phyloP scores from a whole-genome alignment of 805 yeast species.

The Candida morakotiae region DNA sequence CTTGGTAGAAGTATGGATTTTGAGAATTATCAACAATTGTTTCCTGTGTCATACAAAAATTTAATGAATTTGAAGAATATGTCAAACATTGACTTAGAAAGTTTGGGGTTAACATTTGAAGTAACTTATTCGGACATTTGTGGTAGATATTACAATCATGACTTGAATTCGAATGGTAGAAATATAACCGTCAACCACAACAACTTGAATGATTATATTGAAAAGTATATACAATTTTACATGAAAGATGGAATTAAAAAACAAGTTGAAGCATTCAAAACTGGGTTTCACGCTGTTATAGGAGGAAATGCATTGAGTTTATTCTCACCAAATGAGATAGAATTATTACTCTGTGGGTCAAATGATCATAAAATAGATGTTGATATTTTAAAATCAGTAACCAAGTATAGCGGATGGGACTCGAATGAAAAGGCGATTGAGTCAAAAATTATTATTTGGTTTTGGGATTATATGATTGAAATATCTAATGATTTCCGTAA shows the following conservation, averaged over 20 bases:
- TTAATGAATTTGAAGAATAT: conserved; percentile 25
- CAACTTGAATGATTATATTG: conserved; percentile 60
- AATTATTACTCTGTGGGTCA: conserved; percentile 72
- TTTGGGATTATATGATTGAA: conserved; percentile 73
- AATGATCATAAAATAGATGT: conserved; percentile 65
- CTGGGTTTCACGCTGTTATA: conserved; percentile 72
- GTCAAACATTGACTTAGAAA: conserved; percentile 28
- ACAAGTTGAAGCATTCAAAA: conserved; percentile 55
- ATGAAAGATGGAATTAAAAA: conserved; percentile 49
- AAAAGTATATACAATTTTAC: conserved; percentile 57
- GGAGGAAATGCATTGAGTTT: conserved; percentile 78
- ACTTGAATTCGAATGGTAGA: conserved; percentile 59
- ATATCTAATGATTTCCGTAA: conserved; percentile 49
- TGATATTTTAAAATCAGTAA: conserved; percentile 61
- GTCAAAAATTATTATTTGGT: conserved; percentile 61
- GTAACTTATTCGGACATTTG: conserved; percentile 50
- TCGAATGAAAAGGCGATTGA: conserved; percentile 33
- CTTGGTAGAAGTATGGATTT: conserved; percentile 51
- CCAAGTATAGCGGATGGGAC: conserved; percentile 68
- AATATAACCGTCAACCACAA: conserved; percentile 49
- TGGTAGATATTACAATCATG: conserved; percentile 41
- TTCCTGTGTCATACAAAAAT: conserved; percentile 56
- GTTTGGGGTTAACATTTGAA: conserved; percentile 56
- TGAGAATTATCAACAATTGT: conserved; percentile 63
- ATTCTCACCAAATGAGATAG: conserved; percentile 79